A percentile compares a stretch with the other conserved stretches of the same genome.
Evolutionary conservation across 2,329 filamentous ascomycete species (phyloP).

Genomic region (Akanthomyces uredinophilus): DNA sequence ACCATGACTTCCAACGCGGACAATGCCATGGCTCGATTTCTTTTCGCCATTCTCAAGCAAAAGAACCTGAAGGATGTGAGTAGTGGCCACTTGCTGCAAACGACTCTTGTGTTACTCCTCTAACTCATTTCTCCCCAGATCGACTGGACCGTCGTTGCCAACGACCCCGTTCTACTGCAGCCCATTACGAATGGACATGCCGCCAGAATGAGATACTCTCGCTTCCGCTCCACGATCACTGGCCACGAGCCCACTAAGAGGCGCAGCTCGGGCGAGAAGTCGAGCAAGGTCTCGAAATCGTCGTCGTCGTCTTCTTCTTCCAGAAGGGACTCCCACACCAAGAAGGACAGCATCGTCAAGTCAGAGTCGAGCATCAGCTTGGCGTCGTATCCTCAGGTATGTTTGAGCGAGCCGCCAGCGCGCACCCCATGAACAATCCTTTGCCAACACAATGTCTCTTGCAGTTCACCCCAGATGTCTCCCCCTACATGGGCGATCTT

Average conservation of each 20-base stretch:
- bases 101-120: not conserved
- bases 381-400: constrained; percentile 27
- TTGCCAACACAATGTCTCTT: constrained; percentile 25
- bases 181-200: constrained; percentile 57
- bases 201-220: constrained; percentile 55
- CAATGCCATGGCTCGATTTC: constrained; percentile 52
- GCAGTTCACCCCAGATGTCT: constrained; percentile 36
- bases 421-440: constrained; percentile 25
- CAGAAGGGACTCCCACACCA: constrained; percentile 30
- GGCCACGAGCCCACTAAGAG: constrained; percentile 45
- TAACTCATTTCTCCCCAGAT: constrained; percentile 35
- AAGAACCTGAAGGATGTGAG: constrained; percentile 57
- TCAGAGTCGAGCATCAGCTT: constrained; percentile 31
- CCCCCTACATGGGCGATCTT: constrained; percentile 32
- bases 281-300: constrained; percentile 38
- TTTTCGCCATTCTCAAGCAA: constrained; percentile 56
- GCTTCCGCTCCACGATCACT: constrained; percentile 44
- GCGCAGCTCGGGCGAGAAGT: constrained; percentile 38
- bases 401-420: constrained; percentile 29
- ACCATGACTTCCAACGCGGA: constrained; percentile 51
- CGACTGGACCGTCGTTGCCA: constrained; percentile 54
- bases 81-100: constrained; percentile 15
- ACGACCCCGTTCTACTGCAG: constrained; percentile 47
- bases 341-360: constrained; percentile 36
- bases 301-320: constrained; percentile 16